Percentiles rank a stretch among this genome's conserved stretches.
phyloP scores from a whole-genome alignment of 345 rosid species.

The Eucalyptus globulus region DNA sequence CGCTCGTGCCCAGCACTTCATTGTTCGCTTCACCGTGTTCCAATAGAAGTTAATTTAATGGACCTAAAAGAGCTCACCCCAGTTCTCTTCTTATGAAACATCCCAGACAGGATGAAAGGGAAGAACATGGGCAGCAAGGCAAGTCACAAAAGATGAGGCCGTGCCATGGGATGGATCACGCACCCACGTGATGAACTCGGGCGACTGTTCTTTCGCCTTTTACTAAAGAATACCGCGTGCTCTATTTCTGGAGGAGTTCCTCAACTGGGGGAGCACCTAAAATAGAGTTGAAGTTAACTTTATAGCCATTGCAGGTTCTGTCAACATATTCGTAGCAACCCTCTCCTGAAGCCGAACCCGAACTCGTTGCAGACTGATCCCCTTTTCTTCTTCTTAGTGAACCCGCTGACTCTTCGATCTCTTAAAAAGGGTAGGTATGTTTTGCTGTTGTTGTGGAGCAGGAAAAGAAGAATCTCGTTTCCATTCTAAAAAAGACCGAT shows the following conservation, averaged over 20 bases:
- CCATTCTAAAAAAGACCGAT: not conserved
- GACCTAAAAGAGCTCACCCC: not conserved
- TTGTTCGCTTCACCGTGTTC: not conserved
- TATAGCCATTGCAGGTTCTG: not conserved
- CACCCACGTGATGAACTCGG: not conserved
- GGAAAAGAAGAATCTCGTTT: not conserved
- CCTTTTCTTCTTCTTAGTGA: not conserved
- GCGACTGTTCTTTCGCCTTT: conserved; percentile 43
- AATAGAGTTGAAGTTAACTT: not conserved
- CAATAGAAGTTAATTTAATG: not conserved
- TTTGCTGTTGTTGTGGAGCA: not conserved
- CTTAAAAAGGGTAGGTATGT: not conserved
- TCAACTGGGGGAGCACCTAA: not conserved
- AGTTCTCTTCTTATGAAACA: not conserved
- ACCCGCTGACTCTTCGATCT: no score
- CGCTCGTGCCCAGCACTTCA: not conserved
- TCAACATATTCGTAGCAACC: not conserved
- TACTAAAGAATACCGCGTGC: conserved; percentile 37
- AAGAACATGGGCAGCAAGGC: not conserved
- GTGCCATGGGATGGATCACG: not conserved
- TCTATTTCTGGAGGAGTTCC: not conserved
- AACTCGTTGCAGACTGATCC: not conserved
- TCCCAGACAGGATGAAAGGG: not conserved
- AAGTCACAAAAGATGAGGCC: not conserved
- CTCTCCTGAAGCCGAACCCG: not conserved